Base-by-base conservation (phyloP, 2,329 filamentous ascomycete species). In the Xylaria sp. region DNA sequence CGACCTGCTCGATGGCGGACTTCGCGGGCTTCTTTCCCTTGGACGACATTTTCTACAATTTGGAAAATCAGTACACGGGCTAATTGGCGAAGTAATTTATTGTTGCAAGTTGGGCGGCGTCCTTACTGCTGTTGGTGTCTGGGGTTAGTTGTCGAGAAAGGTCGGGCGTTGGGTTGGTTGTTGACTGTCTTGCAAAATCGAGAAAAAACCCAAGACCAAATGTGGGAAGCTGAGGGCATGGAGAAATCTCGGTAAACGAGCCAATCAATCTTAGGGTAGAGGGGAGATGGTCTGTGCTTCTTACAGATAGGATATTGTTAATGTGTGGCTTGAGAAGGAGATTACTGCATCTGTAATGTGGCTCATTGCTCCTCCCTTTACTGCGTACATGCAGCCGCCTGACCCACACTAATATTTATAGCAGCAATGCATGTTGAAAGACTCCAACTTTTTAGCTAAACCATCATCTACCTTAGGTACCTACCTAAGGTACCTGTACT, bases 1-100 rank as follows among this genome's bases (percentile, higher is more conserved):
- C 95, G 82, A 99, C 96, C 86, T 99, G 95, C 85, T 93, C 91
- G 85, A 99, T 97, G 87, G 96, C 96, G 85, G 93, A 97, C 86
- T 91, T 92, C 87, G 87, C 81, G 73, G 86, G 84, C 85, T 89
- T 91, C 85, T 89, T 88, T 78, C 82, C 80, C 80, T 84, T 88
- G 65, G 85, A 82, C 81, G 89, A 90, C 89, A 91, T 91, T 81
- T 86, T 72, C 69, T 69, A 33, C 3, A 61, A 61, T 36, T 59
- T 65, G 63, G 59, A 62, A 63, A 57, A 68, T 67, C 47, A 63
- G 61, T 62, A 20, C 55, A 59, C 57, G 33, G 44, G 25, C 60
- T 54, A 62, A 66, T 61, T 51, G 57, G 47, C 31, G 54, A 44
- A 20, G 29, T 13, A 59, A 63, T 63, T 50, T 49, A 45, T 49